These are phyloP conservation scores for Saccharomycopsis hybrid DNA, from an alignment of 1,139 yeast genomes.

Conservation along the genomic window DNA sequence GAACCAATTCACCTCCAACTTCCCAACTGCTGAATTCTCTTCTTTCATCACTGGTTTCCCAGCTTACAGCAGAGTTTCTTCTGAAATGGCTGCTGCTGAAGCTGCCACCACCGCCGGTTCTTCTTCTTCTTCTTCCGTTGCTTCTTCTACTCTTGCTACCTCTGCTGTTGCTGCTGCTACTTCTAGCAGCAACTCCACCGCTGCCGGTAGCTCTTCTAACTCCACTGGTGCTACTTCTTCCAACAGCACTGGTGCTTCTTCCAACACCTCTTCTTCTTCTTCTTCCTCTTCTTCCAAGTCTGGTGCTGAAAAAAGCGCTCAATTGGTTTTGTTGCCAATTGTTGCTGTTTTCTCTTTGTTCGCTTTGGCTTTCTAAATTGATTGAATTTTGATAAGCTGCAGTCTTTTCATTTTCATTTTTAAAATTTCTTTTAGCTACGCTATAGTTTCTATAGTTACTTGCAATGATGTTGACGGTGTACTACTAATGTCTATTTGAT, in stretches of 20 bases:
- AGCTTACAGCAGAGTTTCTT: conserved; percentile 13
- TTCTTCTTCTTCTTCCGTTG: conserved; percentile 9
- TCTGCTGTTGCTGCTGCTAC: conserved; percentile 7
- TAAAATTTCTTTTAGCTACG: not conserved
- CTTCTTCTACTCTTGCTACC: conserved; percentile 9
- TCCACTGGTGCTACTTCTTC: conserved; percentile 4
- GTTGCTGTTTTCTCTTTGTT: conserved; percentile 11
- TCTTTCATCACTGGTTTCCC: conserved; percentile 20
- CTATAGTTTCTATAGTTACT: not conserved
- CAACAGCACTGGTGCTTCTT: conserved; percentile 9
- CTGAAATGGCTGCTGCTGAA: conserved; percentile 18
- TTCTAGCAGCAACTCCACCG: conserved; percentile 1
- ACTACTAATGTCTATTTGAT: not conserved
- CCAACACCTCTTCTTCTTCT: conserved; percentile 3
- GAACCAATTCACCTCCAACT: conserved; percentile 8
- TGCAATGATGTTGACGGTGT: too few species aligned
- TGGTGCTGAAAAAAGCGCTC: conserved; percentile 7
- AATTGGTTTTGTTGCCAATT: conserved; percentile 12
- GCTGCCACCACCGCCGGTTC: conserved; percentile 8
- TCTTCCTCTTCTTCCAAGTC: conserved; percentile 3
- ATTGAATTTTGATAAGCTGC: not conserved
- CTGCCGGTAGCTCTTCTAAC: not conserved
- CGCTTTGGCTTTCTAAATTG: conserved; percentile 9
- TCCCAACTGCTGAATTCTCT: conserved; percentile 19
- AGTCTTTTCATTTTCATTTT: not conserved